Evolutionary conservation across 345 rosid species (phyloP), one percentile per base, ranked within the genome.

Genomic region (Dimocarpus longan): DNA sequence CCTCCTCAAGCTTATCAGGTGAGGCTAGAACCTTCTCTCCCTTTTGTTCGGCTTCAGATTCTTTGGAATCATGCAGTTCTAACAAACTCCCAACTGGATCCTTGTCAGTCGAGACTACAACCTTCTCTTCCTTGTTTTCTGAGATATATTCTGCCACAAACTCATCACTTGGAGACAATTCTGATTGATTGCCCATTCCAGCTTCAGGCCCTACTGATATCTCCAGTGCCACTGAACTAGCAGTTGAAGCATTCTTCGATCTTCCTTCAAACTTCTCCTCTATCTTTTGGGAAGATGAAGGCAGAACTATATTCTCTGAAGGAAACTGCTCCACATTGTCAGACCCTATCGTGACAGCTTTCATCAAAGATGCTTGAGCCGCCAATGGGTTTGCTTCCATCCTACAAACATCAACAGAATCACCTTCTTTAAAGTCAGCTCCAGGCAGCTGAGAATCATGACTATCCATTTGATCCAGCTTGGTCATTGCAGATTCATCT

Each of bases 311-410:
- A 70, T 65, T 68, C 63, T 26, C 43, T 39, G 75, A 75, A 68
- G 64, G 64, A 59, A 59, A 59, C 64, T 43, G 69, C 75, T 68
- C 80, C 22, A 19, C 63, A 52, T 46, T 40, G 59, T 54, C 39
- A 52, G 66, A 76, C 54, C 68, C 78, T 66, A 57, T 70, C 50
- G 64, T 32, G 19, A 64, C 42, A 10, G 65, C 70, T 62, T 63
- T 63, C 64, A 21, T 13, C 15, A 74, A 44, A 11, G 71, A n/a
- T 26, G 40, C 22, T 26, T 71, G 48, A 39, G 56, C 73, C 39
- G 18, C 64, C 24, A 43, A 52, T 32, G 66, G n/a, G 40, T 66
- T 69, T 12, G 66, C 42, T 32, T 71, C 66, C 66, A 66, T 65
- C 37, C 65, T 32, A 50, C 54, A 48, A 71, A 65, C 39, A 64